phyloP scores from a whole-genome alignment of 495 filamentous ascomycete species.

The Hamigera avellanea region DNA sequence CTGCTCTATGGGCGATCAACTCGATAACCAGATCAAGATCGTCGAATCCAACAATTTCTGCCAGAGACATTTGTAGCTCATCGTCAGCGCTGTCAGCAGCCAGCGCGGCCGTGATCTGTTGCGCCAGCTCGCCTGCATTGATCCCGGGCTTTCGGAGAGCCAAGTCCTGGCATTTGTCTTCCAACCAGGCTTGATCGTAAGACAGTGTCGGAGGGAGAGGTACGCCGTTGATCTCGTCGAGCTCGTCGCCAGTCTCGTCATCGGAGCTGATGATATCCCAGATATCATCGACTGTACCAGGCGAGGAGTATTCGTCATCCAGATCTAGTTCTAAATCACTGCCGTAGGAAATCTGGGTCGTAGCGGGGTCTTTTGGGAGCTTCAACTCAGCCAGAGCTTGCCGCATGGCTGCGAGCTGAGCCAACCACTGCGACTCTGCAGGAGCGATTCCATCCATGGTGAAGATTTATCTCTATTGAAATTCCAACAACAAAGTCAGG shows the following conservation, averaged over 20 bases:
- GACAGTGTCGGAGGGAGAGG: slow-evolving; percentile 7
- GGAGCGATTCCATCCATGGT: slow-evolving; percentile 22
- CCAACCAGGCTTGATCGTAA: slow-evolving; percentile 50
- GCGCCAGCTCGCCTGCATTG: slow-evolving; percentile 46
- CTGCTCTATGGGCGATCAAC: slow-evolving; percentile 58
- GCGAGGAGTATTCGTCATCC: slow-evolving; percentile 49
- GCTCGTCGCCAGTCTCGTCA: slow-evolving; percentile 41
- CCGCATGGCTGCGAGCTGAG: slow-evolving; percentile 59
- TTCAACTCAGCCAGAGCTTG: slow-evolving; percentile 60
- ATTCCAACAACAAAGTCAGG: too few species aligned
- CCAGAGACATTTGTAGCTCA: slow-evolving; percentile 78
- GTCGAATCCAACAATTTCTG: slow-evolving; percentile 83
- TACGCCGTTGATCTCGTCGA: slow-evolving; percentile 23
- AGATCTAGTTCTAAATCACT: slow-evolving; percentile 48
- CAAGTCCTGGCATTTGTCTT: slow-evolving; percentile 47
- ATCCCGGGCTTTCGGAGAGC: slow-evolving; percentile 50
- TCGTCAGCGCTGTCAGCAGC: slow-evolving; percentile 59
- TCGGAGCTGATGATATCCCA: slow-evolving; percentile 84
- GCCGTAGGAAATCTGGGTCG: slow-evolving; percentile 34
- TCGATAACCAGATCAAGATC: slow-evolving; percentile 85
- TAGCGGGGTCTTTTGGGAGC: slow-evolving; percentile 34
- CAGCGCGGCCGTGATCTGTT: slow-evolving; percentile 60
- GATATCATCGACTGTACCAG: slow-evolving; percentile 60
- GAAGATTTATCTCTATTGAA: too few species aligned
- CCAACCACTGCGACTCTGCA: slow-evolving; percentile 57